phyloP scores from a whole-genome alignment of 768 basidiomycete genomes.

The Amanita subjunquillea region DNA sequence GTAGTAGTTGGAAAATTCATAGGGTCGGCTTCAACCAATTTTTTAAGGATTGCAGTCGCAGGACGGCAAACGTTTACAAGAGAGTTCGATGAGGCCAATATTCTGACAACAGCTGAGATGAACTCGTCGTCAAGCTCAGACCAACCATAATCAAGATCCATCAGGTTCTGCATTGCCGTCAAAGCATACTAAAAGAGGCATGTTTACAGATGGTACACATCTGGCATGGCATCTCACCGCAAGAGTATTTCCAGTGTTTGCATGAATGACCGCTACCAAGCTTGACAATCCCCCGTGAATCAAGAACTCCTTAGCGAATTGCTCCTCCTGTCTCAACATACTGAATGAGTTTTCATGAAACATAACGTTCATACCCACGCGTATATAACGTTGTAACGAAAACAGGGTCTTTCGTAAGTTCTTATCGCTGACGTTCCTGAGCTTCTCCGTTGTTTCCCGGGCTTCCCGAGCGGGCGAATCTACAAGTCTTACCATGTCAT shows the following conservation, averaged over 20 bases:
- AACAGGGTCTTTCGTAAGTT: constrained; percentile 62
- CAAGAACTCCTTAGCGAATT: constrained; percentile 74
- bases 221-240: constrained; percentile 43
- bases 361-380: constrained; percentile 29
- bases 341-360: neutral
- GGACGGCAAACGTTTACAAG: constrained; percentile 88
- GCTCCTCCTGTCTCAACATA: constrained; percentile 52
- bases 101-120: constrained; percentile 69
- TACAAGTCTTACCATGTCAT: constrained; percentile 44
- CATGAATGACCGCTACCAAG: constrained; percentile 59
- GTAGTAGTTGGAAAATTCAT: constrained; percentile 49
- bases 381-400: constrained; percentile 70
- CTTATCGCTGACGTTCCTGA: constrained; percentile 47
- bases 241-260: constrained; percentile 70
- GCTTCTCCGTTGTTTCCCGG: constrained; percentile 62
- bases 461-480: constrained; percentile 76
- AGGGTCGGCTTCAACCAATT: constrained; percentile 82
- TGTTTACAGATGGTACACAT: neutral
- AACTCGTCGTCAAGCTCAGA: constrained; percentile 59
- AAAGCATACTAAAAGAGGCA: constrained; percentile 57
- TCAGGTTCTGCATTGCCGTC: constrained; percentile 76
- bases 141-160: constrained; percentile 85
- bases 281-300: constrained; percentile 59
- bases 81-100: constrained; percentile 63
- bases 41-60: constrained; percentile 83